Base-by-base conservation (phyloP, 2,329 filamentous ascomycete species). In the Onygena corvina region DNA sequence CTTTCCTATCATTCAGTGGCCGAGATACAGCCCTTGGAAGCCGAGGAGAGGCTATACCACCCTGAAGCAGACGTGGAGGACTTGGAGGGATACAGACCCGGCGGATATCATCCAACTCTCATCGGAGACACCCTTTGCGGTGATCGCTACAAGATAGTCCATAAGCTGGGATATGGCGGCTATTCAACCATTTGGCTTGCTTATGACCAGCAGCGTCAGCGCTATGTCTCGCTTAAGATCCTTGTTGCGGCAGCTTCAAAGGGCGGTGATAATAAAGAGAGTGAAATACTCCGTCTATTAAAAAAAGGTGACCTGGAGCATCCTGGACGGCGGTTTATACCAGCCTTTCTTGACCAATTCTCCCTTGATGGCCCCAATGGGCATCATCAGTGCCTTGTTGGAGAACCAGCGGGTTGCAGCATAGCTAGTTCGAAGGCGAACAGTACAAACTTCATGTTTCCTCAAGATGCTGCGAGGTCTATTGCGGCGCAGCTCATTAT, bases 61-160 rank as follows among this genome's bases (percentile, higher is more conserved):
- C 53, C 52, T 11, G 52, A 46, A 36, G 9, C 23, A 12, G 53
- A 56, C 45, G 51, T 55, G n/a, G 56, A 56, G 46, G 47, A 50
- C n/a, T 45, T 59, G 3, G 61, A 63, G 54, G 38, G 55, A 23
- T 65, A 66, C 36, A 27, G 46, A 16, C 59, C 58, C 6, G 61
- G 63, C 1, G 61, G 61, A 3, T 66, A 62, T 52, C 63, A 65
- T 53, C 63, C 64, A 2, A 50, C 64, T 1, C 58, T 59, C 52
- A 56, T 67, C 18, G 50, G 50, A 8, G 46, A 52, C 30, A 44
- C 30, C 4, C 46, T 53, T 25, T 53, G 57, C 38, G 36, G 11
- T 11, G 7, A 8, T 21, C 16, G 36, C 16, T 58, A 58, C 33
- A 33, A 46, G 1, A 48, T 58, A 11, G 38, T 59, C 23, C 55